A percentile compares a stretch with the other conserved stretches of the same genome.
Conservation (phyloP, 495 filamentous ascomycete species). For the Hyaloscypha hepaticicola region DNA sequence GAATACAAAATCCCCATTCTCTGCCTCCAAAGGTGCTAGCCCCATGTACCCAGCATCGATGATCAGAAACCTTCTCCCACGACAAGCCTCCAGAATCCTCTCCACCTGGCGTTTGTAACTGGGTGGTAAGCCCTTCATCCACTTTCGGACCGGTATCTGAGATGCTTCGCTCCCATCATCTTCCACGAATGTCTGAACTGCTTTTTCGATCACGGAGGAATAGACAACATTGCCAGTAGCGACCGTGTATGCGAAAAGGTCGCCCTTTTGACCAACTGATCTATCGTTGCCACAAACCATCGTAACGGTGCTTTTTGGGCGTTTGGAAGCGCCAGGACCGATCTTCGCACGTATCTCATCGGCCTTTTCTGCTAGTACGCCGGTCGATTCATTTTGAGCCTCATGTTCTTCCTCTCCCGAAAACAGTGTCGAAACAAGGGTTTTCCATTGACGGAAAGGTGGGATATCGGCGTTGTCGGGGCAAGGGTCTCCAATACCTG, state of each 20-base stretch:
- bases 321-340: too few species aligned
- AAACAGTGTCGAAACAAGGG: background rate
- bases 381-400: too few species aligned
- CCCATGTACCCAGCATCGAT: background rate
- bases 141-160: background rate
- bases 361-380: too few species aligned
- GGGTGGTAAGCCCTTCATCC: background rate
- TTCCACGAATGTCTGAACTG: background rate
- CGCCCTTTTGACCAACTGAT: background rate
- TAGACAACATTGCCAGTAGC: background rate
- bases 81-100: background rate
- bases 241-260: background rate
- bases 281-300: background rate
- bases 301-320: background rate
- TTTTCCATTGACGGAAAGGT: background rate
- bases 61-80: background rate
- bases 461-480: too few species aligned
- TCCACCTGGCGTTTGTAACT: background rate
- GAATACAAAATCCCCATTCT: background rate
- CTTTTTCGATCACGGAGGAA: background rate
- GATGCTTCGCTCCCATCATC: background rate
- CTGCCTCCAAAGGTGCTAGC: background rate
- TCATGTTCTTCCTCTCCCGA: too few species aligned
- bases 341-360: too few species aligned
- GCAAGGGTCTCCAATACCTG: background rate